Evolutionary conservation across 306 rosid species (phyloP).

Genomic region (Acmispon strigosus): DNA sequence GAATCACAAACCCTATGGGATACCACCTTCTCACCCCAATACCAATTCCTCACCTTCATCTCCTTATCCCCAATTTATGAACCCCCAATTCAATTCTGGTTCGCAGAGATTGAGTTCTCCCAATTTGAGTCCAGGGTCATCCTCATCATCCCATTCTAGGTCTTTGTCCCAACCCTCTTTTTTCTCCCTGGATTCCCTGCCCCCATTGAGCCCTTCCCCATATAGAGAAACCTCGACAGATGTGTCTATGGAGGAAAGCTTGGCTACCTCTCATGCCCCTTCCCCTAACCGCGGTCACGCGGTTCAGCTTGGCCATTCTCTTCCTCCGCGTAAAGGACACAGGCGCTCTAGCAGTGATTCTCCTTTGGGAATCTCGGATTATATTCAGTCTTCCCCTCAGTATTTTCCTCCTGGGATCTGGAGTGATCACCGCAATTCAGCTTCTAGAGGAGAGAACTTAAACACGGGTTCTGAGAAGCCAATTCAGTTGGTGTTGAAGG

Average conservation of each 20-base stretch:
- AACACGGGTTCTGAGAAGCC: conserved; percentile 39
- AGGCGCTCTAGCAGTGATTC: conserved; percentile 77
- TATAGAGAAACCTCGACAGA: conserved; percentile 38
- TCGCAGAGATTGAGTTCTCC: conserved; percentile 41
- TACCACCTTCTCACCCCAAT: conserved; percentile 51
- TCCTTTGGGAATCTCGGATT: conserved; percentile 57
- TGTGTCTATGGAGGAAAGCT: conserved; percentile 53
- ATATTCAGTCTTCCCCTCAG: conserved; percentile 48
- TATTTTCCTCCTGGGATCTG: conserved; percentile 27
- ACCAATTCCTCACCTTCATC: conserved; percentile 29
- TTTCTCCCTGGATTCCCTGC: conserved; percentile 53
- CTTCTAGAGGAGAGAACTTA: conserved; percentile 28
- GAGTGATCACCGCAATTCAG: conserved; percentile 26
- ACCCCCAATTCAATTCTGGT: conserved; percentile 18
- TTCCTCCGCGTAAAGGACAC: conserved; percentile 80
- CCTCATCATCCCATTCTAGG: conserved; percentile 51
- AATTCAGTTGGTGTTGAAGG: conserved; percentile 40
- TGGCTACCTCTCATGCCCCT: conserved; percentile 37
- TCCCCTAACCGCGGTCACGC: conserved; percentile 35
- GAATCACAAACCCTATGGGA: conserved; percentile 46
- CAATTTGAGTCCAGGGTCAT: conserved; percentile 38
- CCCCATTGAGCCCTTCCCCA: conserved; percentile 66
- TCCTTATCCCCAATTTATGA: conserved; percentile 32
- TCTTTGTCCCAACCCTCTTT: conserved; percentile 66
- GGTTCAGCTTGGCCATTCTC: conserved; percentile 45